phyloP scores from a whole-genome alignment of 1,139 yeast genomes.

The Hanseniaspora sp. region DNA sequence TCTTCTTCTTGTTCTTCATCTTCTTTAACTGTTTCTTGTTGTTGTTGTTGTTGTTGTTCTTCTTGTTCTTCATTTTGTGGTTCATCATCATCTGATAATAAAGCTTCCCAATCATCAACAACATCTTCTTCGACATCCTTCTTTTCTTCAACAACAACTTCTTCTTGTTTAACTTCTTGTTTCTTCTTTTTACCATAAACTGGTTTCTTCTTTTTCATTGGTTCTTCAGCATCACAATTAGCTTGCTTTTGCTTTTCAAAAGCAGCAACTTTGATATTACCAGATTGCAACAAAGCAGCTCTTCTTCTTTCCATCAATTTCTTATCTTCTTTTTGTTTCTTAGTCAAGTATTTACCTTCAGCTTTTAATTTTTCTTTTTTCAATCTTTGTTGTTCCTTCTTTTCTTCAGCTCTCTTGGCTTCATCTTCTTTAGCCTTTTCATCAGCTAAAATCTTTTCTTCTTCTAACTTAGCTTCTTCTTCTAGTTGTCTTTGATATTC shows the following conservation, averaged over 20 bases:
- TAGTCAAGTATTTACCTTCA: constrained; percentile 81
- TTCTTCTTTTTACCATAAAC: constrained; percentile 68
- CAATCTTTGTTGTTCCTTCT: constrained; percentile 74
- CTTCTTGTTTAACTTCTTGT: constrained; percentile 29
- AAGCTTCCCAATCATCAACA: constrained; percentile 57
- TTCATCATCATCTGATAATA: constrained; percentile 43
- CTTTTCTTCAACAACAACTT: constrained; percentile 26
- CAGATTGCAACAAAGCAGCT: constrained; percentile 66
- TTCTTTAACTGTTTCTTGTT: constrained; percentile 17
- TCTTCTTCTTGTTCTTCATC: constrained; percentile 18
- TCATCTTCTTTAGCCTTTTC: constrained; percentile 42
- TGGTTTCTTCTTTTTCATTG: constrained; percentile 36
- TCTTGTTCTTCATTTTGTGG: constrained; percentile 21
- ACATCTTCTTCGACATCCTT: constrained; percentile 30
- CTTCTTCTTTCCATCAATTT: constrained; percentile 80
- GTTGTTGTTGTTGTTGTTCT: constrained; percentile 16
- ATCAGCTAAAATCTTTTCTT: constrained; percentile 46
- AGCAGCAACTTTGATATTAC: constrained; percentile 68
- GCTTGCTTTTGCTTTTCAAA: constrained; percentile 33
- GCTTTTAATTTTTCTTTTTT: constrained; percentile 75
- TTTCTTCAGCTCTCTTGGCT: constrained; percentile 58
- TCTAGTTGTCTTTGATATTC: constrained; percentile 43
- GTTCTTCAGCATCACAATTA: constrained; percentile 29
- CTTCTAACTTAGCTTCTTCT: constrained; percentile 49
- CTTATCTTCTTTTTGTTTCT: constrained; percentile 91